Percentiles rank a stretch among this genome's conserved stretches.
Conservation (phyloP, 139 green algal species). For the Protoeuglena noctilucae region DNA sequence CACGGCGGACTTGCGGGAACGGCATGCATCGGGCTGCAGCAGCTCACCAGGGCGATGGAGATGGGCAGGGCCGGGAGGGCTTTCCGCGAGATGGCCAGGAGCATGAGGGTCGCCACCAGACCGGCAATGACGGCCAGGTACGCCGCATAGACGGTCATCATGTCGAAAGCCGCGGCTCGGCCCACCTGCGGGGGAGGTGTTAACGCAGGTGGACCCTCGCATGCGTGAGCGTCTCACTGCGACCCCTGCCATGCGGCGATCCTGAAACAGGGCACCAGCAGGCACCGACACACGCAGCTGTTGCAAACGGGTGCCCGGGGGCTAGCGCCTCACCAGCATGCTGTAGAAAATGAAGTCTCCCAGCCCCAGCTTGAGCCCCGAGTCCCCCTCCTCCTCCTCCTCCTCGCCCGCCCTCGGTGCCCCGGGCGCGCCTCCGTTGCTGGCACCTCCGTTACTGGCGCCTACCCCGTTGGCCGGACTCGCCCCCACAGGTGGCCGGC, state of each 20-base stretch:
- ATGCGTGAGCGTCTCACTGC: too few relatives aligned
- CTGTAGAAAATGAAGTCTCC: constrained; percentile 96
- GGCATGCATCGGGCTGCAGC: too few relatives aligned
- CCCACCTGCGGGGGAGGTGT: constrained; percentile 34
- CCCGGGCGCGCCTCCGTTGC: too few relatives aligned
- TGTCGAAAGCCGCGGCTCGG: constrained; percentile 85
- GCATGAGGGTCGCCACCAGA: constrained; percentile 63
- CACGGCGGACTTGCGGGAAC: too few relatives aligned
- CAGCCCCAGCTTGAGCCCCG: constrained; percentile 78
- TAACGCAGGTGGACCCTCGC: too few relatives aligned
- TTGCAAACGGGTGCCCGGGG: too few relatives aligned
- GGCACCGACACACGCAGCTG: too few relatives aligned
- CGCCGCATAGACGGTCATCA: constrained; percentile 61
- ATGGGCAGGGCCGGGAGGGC: constrained; percentile 88
- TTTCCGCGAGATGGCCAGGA: constrained; percentile 56
- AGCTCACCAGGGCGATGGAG: constrained; percentile 78
- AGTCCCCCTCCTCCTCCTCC: neutral
- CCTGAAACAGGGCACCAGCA: too few relatives aligned
- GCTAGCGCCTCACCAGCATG: constrained; percentile 40
- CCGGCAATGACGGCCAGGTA: constrained; percentile 66
- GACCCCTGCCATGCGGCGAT: too few relatives aligned
- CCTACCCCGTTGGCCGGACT: too few relatives aligned
- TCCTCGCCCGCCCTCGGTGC: neutral
- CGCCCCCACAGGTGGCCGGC: too few relatives aligned
- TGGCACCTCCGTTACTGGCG: too few relatives aligned